Percentiles rank a stretch among this genome's conserved stretches.
Evolutionary conservation across 371 early-diverging fungal species (phyloP).

Genomic region (Mortierella polycephala): DNA sequence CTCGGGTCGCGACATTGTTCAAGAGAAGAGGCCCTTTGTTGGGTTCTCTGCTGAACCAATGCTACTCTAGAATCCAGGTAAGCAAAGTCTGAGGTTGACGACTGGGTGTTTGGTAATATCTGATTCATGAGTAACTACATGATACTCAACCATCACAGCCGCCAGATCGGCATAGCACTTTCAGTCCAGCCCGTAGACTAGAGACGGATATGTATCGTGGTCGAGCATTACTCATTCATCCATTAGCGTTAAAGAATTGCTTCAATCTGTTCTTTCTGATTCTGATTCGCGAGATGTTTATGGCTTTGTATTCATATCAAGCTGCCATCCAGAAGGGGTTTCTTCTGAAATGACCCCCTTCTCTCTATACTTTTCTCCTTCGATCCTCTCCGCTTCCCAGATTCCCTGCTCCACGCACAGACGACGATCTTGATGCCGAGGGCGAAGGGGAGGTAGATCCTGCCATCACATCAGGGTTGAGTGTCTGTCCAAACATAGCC

Average conservation of each 20-base stretch:
- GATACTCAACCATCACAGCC: constrained; percentile 19
- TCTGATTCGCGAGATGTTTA: too few relatives aligned
- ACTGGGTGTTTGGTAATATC: constrained; percentile 20
- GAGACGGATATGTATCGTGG: too few relatives aligned
- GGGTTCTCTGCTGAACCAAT: constrained; percentile 8
- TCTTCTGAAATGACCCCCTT: not conserved
- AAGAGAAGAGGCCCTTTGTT: constrained; percentile 22
- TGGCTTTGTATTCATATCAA: too few relatives aligned
- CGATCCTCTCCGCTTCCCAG: constrained; percentile 39
- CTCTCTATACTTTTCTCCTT: constrained; percentile 45
- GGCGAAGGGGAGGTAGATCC: constrained; percentile 18
- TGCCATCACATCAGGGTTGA: constrained; percentile 23
- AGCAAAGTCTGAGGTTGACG: constrained; percentile 20
- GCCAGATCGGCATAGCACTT: constrained; percentile 21
- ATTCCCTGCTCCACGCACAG: constrained; percentile 47
- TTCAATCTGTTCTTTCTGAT: too few relatives aligned
- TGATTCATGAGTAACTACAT: constrained; percentile 35
- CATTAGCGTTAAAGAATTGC: too few relatives aligned
- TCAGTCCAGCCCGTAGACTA: constrained; percentile 1
- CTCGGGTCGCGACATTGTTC: constrained; percentile 18
- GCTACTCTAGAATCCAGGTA: constrained; percentile 19
- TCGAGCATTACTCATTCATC: too few relatives aligned
- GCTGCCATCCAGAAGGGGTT: not conserved
- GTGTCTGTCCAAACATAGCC: constrained; percentile 47
- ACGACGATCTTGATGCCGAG: constrained; percentile 31